Evolutionary conservation across 2,329 filamentous ascomycete genomes (phyloP), one percentile per base, ranked within the genome.

Genomic region (Colletotrichum echinochloae): DNA sequence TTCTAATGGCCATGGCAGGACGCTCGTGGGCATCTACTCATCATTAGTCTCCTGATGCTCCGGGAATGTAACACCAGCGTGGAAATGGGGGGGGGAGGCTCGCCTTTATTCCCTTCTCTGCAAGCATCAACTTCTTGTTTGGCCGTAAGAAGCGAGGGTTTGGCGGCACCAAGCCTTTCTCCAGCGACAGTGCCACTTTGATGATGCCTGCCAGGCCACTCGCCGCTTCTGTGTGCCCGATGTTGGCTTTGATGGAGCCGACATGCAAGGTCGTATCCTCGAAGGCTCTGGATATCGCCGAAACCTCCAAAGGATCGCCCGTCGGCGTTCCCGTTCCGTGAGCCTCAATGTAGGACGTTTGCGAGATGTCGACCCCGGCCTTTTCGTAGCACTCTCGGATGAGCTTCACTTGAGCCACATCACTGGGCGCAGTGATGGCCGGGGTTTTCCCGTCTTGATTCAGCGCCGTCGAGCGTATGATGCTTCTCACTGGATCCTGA

Each of bases 161-260:
- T 28, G 82, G 82, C 0, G 86, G 84, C 18, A 88, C 87, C 56
- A 81, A 77, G n/a, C 84, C 85, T 26, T 83, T 81, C 72, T 88
- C 85, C 1, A 88, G 74, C 9, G 81, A 78, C 7, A 88, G 77
- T 5, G 87, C 78, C 5, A 81, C 82, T 74, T 88, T 88, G 76
- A 88, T 86, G 16, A 88, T 73, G 3, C 86, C 84, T 1, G 85
- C 85, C 6, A 87, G 78, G 1, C 85, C 86, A 5, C 85, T 83
- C 16, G 83, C 82, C 2, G 83, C 85, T 73, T 88, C 86, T 0
- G 86, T 78, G 71, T 88, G 86, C 7, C 86, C 86, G 37, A 88
- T 83, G 62, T 87, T 88, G 1, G 86, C 83, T 73, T 88, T 88
- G 57, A 88, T 74, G 1, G 85, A 87, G 5, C 86, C 86, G 3